Evolutionary conservation across 257 asterid genomes (phyloP).

Genomic region (Solanum pennellii): DNA sequence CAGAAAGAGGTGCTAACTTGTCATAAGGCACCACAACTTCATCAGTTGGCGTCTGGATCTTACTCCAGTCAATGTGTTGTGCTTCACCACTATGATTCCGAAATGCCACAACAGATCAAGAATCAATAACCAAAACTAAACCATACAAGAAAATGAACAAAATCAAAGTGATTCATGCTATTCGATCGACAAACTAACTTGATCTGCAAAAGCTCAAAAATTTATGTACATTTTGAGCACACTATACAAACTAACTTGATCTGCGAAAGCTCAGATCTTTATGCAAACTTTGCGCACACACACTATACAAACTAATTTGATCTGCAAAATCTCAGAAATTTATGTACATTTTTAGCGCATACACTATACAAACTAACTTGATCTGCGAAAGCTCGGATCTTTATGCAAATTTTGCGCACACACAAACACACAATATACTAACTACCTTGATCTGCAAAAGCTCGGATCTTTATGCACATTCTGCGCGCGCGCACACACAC

Average conservation of each 20-base stretch:
- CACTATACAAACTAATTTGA: background rate
- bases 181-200: background rate
- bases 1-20: constrained; percentile 59
- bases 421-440: background rate
- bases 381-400: background rate
- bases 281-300: background rate
- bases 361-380: background rate
- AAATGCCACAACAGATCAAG: background rate
- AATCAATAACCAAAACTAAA: background rate
- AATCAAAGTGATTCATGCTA: background rate
- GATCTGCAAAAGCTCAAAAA: background rate
- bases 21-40: constrained; percentile 25
- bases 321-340: background rate
- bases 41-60: constrained; percentile 34
- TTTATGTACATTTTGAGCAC: background rate
- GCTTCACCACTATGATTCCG: constrained; percentile 23
- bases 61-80: constrained; percentile 28
- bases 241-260: background rate
- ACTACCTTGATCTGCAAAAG: background rate
- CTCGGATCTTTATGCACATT: background rate
- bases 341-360: no score
- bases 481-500: background rate
- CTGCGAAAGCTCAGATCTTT: background rate
- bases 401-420: background rate
- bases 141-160: background rate